Base-by-base conservation (phyloP, 148 eudicot species). In the Vaccinium corymbosum region DNA sequence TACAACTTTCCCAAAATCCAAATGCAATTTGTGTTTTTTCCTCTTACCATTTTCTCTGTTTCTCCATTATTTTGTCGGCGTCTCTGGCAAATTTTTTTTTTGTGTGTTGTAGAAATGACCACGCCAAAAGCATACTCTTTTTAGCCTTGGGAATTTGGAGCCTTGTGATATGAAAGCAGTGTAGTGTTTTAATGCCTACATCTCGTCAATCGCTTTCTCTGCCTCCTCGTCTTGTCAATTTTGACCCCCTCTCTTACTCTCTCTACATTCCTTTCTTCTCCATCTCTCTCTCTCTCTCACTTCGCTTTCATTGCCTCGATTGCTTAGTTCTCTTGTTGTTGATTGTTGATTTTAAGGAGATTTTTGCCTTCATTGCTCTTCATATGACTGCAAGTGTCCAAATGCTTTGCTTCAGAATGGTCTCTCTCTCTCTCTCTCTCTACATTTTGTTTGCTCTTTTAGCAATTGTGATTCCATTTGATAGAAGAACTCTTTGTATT, bases 401-500 rank as follows among this genome's bases (percentile, higher is more conserved):
- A 55, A 17, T 29, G 66, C 32, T 5, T 8, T 3, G 52, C 14
- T 48, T 20, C 13, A 7, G 3, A 73, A 38, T 38, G 49, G 51
- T 74, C 22, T 74, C 27, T 74, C 51, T 73, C 77, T 38, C 77
- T 74, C 12, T 42, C 50, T 73, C 50, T 17, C 16, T 70, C 32
- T 68, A 72, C 0, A 29, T 14, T 38, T 73, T 70, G 59, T 29
- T 11, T 70, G 75, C 75, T 29, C 1, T 5, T 13, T 32, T 74
- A 5, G 15, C 25, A 11, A 27, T 49, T 13, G 53, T 4, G 14
- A 0, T n/a, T 80, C 32, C 72, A 61, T 88, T 95, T 66, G 95
- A 93, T 79, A 93, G 93, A 80, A 57, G 3, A 13, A 4, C 55
- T 79, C 50, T 80, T 80, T 80, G 72, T 80, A 62, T 66, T 15